phyloP scores from a whole-genome alignment of 345 rosid genomes.

The Pugionium cornutum region DNA sequence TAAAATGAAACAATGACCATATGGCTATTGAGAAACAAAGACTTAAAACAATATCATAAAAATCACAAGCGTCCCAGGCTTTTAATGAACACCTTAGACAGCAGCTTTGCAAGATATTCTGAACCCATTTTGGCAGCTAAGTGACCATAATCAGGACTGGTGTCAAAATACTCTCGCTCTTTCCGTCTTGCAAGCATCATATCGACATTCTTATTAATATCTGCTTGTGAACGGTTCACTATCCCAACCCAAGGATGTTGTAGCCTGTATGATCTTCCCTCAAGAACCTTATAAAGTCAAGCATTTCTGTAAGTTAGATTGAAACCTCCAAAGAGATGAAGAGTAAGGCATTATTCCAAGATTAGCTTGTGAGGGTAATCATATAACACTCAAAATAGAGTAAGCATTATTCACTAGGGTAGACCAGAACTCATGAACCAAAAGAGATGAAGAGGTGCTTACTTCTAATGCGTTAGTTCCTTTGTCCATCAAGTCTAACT shows the following conservation, averaged over 20 bases:
- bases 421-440: neutral
- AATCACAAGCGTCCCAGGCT: neutral
- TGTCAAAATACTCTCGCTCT: conserved; percentile 85
- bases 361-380: neutral
- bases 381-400: conserved; percentile 1
- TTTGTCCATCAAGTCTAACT: conserved; percentile 96
- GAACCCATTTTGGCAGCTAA: conserved; percentile 94
- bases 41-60: neutral
- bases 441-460: conserved; percentile 33
- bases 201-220: conserved; percentile 82
- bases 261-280: conserved; percentile 87
- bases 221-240: conserved; percentile 98
- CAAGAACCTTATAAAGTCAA: conserved; percentile 63
- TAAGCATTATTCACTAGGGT: neutral
- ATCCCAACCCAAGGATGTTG: conserved; percentile 98
- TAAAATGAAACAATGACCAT: conserved; percentile 28
- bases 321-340: neutral
- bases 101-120: conserved; percentile 91
- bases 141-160: conserved; percentile 93
- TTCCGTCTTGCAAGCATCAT: conserved; percentile 89
- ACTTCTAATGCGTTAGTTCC: conserved; percentile 96
- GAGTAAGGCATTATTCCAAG: too few relatives aligned
- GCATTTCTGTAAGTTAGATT: neutral
- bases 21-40: neutral
- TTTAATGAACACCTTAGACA: conserved; percentile 65